Conservation (phyloP, 2,329 filamentous ascomycete genomes). For the Dendryphion nanum region DNA sequence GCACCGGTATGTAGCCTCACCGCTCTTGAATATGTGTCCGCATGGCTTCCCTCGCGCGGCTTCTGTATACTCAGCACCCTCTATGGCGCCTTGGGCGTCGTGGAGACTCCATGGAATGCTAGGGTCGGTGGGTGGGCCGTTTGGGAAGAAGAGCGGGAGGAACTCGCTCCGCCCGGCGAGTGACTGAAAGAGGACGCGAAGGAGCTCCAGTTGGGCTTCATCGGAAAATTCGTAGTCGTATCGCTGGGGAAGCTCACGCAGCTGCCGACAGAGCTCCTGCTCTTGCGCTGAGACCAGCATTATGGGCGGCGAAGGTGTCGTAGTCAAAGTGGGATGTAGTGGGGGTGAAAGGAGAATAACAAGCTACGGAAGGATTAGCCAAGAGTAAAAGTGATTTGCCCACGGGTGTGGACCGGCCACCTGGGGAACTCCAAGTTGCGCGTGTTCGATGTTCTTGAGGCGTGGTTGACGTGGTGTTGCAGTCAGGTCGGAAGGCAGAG, state of each 20-base stretch:
- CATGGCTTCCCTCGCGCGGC: conserved; percentile 89
- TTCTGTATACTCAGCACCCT: conserved; percentile 92
- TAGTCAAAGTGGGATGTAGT: conserved; percentile 7
- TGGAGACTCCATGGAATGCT: conserved; percentile 70
- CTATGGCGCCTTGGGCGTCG: conserved; percentile 85
- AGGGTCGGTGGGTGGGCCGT: conserved; percentile 60
- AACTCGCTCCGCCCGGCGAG: conserved; percentile 75
- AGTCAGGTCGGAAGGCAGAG: background rate
- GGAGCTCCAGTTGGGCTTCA: conserved; percentile 68
- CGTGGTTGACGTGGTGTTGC: conserved; percentile 2
- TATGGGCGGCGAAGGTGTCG: conserved; percentile 12
- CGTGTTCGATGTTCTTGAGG: background rate
- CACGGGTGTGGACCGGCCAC: conserved; percentile 18
- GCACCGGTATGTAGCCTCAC: conserved; percentile 92
- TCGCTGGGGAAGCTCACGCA: conserved; percentile 72
- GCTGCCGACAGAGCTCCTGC: conserved; percentile 77
- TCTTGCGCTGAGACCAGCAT: conserved; percentile 59
- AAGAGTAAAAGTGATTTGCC: background rate
- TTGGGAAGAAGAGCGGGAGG: conserved; percentile 77
- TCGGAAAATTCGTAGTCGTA: conserved; percentile 75
- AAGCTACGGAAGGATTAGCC: conserved; percentile 5
- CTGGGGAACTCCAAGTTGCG: conserved; percentile 1
- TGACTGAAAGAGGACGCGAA: conserved; percentile 81
- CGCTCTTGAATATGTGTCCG: conserved; percentile 93
- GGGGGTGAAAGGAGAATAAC: conserved; percentile 2